Evolutionary conservation across 1,284 basidiomycete species (phyloP), one percentile per base, ranked within the genome.

Genomic region (Sphaerobolus stellatus): DNA sequence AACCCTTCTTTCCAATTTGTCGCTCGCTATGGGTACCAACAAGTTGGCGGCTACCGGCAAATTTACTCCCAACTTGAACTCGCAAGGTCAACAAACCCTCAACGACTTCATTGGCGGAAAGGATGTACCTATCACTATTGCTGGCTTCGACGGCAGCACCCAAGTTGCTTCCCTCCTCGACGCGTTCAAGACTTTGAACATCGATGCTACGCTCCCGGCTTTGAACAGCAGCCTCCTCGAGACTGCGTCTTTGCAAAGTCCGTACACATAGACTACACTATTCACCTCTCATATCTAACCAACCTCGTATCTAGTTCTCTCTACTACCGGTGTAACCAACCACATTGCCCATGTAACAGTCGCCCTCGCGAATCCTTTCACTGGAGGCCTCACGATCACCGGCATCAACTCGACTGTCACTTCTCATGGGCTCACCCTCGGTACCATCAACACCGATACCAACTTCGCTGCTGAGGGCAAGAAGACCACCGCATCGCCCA

Each of bases 321-420:
- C 79, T 14, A 83, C 84, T 6, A 92, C 88, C 16, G 89, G 87
- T 18, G 68, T 73, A 41, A 68, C 67, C 52, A 80, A 86, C 64
- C 84, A 90, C 68, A 76, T 89, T 50, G 81, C 83, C 41, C 80
- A 87, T 62, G 82, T 88, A 54, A 76, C 77, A 18, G 88, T 92
- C 40, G 68, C 74, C 48, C 75, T 91, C 25, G 72, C 66, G 57
- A 91, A 92, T 65, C 88, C 88, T 3, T 92, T 91, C 72, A 82
- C 79, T 2, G 71, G 85, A 5, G 71, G 71, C 24, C 74, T 92
- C 33, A 66, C 73, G 29, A 82, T 92, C 61, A 86, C 81, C 3
- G 72, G 75, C 53, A 82, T 91, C 58, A 69, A 73, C n/a, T 85
- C 86, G 5, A 82, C 75, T 43, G 82, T 91, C 50, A 79, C 77